Evolutionary conservation across 306 rosid genomes (phyloP), one percentile per base, ranked within the genome.

Genomic region (Cercis canadensis): DNA sequence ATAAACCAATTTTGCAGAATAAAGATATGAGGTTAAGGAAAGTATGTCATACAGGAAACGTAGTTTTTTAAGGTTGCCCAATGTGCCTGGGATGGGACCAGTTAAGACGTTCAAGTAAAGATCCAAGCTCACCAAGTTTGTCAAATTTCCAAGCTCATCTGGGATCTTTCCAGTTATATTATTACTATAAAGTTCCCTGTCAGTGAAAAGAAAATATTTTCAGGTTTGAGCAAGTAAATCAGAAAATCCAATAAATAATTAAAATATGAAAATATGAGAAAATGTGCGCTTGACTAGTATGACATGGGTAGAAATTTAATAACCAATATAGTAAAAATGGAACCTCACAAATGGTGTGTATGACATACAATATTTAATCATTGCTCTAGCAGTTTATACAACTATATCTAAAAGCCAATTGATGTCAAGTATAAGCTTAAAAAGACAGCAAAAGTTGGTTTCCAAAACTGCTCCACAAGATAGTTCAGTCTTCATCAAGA

Each of bases 121-220:
- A 90, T 90, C 97, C 92, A 90, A 84, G 87, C 97, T 90, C 79
- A 90, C 97, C 90, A 90, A 86, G 83, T 83, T 75, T 74, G 84
- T 65, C 82, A 90, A 79, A 74, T 78, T 77, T 57, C 97, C 97
- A 45, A 90, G 92, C 86, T 90, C 95, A 0, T 77, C 84, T 0
- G 95, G 97, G 74, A 90, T 80, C 75, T 11, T 83, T 69, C 97
- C 95, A 57, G 66, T 75, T 79, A 90, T 84, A 52, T 79, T 81
- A 65, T 90, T 88, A 55, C 95, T 86, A 74, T 88, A 90, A 71
- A 88, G 95, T 73, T 90, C 97, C 90, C 66, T 88, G 85, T 59
- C 62, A 76, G 57, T 50, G 71, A 77, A 65, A 61, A 46, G 67
- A 68, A 61, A 50, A 29, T 34, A 43, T 21, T 14, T 41, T 41